Evolutionary conservation across 345 rosid genomes (phyloP).

Genomic region (Gynandropsis gynandra): DNA sequence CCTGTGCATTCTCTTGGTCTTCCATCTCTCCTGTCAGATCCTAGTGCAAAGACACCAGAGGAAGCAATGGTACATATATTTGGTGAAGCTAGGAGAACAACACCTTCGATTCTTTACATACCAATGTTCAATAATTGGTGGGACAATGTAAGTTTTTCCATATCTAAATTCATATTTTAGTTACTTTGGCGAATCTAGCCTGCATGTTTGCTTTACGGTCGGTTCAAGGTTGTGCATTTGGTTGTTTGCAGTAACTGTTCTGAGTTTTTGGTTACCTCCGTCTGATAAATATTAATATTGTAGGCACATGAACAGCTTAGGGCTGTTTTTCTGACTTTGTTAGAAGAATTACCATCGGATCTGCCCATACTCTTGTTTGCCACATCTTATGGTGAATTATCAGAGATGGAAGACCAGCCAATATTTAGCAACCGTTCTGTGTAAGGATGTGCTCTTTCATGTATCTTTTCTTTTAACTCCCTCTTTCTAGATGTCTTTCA

Average conservation of each 20-base stretch:
- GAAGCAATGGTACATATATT: constrained; percentile 98
- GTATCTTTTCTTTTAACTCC: background rate
- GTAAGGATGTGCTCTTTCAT: constrained; percentile 45
- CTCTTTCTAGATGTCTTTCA: background rate
- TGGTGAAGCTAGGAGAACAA: constrained; percentile 95
- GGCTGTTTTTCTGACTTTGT: constrained; percentile 79
- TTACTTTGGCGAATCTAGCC: constrained; percentile 8
- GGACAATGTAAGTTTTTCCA: constrained; percentile 68
- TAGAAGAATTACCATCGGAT: constrained; percentile 92
- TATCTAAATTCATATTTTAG: constrained; percentile 14
- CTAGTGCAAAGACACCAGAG: constrained; percentile 97
- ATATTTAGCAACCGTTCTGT: constrained; percentile 63
- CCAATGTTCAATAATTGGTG: constrained; percentile 96
- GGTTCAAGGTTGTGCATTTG: constrained; percentile 8
- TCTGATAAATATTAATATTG: constrained; percentile 25
- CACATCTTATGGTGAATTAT: constrained; percentile 45
- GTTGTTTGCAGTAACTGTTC: constrained; percentile 5
- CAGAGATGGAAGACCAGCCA: constrained; percentile 49
- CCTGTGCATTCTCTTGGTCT: constrained; percentile 98
- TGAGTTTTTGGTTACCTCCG: background rate
- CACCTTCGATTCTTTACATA: constrained; percentile 87
- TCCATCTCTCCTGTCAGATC: constrained; percentile 96
- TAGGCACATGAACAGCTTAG: constrained; percentile 96
- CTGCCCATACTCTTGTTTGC: constrained; percentile 81
- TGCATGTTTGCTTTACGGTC: constrained; percentile 13